Evolutionary conservation across 176 grass and related monocot species (phyloP), one percentile per base, ranked within the genome.

Genomic region (Musa acuminata): DNA sequence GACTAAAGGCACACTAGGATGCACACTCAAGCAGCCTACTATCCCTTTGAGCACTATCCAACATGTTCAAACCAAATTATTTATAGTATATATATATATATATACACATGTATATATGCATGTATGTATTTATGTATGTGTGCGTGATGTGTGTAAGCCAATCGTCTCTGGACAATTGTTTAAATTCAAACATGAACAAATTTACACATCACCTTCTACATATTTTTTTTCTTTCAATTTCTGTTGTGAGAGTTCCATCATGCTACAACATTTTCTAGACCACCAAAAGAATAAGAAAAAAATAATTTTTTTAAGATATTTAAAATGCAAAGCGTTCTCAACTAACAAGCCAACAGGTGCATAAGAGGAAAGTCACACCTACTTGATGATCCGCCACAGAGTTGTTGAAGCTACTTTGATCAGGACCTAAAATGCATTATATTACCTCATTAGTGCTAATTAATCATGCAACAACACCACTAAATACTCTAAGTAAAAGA

Each of bases 381-480:
- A 99, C 96, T 95, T 99, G 91, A 87, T 99, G 88, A 91, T 99
- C 96, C 81, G 96, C 88, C 50, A 99, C 82, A 80, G 88, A 91
- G 83, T 95, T 95, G 79, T 95, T 99, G 88, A 99, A 99, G 83
- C 87, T 95, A 75, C 60, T 99, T 90, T 95, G 87, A 79, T 95
- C 91, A 17, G 86, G 78, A 67, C 78, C 96, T 99, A 88, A 69
- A 75, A 93, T 62, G 75, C 48, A 48, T 72, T 35, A 72, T 12
- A n/a, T 67, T 19, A 78, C 2, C 58, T 62, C 5, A 35, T 35
- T 20, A 52, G 24, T 73, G 35, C 72, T 25, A 63, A 68, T 51
- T 72, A 77, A 19, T 51, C 6, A 82, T 50, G 17, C 27, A 55
- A 77, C 12, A 20, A 49, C 49, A 43, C 71, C 2, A 55, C 73